Conservation (phyloP, 2,329 filamentous ascomycete genomes). For the Botrytis aclada region DNA sequence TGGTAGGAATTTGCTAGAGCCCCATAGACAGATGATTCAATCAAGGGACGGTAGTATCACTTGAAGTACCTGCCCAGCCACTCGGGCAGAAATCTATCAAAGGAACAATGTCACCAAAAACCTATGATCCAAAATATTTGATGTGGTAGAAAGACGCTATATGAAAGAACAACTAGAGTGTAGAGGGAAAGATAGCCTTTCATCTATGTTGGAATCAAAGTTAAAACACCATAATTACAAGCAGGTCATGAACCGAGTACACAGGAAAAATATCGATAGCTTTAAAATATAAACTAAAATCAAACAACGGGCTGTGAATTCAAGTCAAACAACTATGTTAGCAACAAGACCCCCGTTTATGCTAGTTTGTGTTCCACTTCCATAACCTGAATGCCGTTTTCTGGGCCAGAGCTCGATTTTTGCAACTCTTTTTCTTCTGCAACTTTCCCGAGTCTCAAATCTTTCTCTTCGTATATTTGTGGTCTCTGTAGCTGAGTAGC, state of each 20-base stretch:
- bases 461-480: constrained; percentile 26
- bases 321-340: neutral
- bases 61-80: neutral
- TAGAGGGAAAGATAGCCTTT: neutral
- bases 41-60: neutral
- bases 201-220: neutral
- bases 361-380: neutral
- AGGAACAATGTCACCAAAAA: neutral
- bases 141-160: neutral
- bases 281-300: neutral
- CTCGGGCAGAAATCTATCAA: fast-evolving
- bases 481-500: constrained; percentile 28
- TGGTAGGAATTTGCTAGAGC: neutral
- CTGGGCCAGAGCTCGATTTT: neutral
- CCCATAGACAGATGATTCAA: neutral
- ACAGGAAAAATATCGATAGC: neutral
- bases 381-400: neutral
- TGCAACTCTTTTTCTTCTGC: constrained; percentile 15
- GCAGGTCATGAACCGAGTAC: no score
- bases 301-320: neutral
- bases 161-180: neutral
- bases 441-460: constrained; percentile 22
- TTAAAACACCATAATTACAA: neutral
- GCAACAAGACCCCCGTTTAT: neutral
- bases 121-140: neutral